Evolutionary conservation across 164 flowering plant genomes (phyloP), one percentile per base, ranked within the genome.

Genomic region (Magnolia officinalis): DNA sequence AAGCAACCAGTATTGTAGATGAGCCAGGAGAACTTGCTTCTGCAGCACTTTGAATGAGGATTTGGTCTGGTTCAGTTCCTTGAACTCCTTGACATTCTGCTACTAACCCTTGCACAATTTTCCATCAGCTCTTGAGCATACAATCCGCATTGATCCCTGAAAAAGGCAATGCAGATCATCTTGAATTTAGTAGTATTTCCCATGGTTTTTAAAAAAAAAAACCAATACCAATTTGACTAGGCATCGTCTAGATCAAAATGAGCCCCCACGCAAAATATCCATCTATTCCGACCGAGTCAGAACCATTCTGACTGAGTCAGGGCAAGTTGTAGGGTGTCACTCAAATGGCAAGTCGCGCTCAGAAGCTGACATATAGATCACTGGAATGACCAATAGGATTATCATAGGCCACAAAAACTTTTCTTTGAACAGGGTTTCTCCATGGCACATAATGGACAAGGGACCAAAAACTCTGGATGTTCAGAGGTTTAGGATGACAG

Each of bases 1-100:
- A 80, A 79, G 92, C 93, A 86, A 94, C 83, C 87, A 94, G 81
- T 81, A 86, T 85, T 58, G 96, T 89, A 50, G 96, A 90, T 55
- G 84, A 86, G 49, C 97, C 98, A 73, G 86, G 85, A 77, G 86
- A 86, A 64, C 80, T 71, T 68, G 90, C 80, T 81, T 82, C 81
- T 29, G 82, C 81, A 83, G 86, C 95, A 84, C 89, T 82, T 81
- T 50, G 84, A 52, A 70, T 72, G 45, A 94, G 84, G 78, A 89
- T 75, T 77, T 91, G 85, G n/a, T 77, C 82, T 49, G 91, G 89
- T 26, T 83, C 61, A 5, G 65, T 80, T 69, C 78, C 1, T 71
- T 78, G 70, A 50, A 31, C 63, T 18, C 74, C 73, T 69, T 70
- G 75, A 74, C 78, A 63, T 50, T 87, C 85, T 45, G 88, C 85